Conservation (phyloP, 208 protist genomes). For the Acanthamoeba lenticulata region DNA sequence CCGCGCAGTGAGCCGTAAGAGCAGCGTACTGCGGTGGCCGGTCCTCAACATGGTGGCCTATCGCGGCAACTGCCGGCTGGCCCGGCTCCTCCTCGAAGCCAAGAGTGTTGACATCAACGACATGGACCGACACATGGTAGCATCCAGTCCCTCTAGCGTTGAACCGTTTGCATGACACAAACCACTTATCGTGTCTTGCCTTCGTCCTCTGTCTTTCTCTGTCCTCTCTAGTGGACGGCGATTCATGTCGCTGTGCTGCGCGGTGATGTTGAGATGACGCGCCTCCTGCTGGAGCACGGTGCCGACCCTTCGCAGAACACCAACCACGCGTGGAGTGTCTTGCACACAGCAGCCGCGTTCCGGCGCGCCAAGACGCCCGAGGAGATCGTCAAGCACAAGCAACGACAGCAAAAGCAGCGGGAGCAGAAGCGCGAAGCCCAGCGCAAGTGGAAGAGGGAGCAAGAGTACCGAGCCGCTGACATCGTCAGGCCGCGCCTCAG, state of each 20-base stretch:
- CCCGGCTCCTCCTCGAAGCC: not conserved
- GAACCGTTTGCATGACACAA: not conserved
- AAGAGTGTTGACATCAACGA: not conserved
- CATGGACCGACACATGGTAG: constrained; percentile 52
- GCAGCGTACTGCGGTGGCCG: constrained; percentile 21
- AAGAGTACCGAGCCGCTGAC: not conserved
- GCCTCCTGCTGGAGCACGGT: constrained; percentile 39
- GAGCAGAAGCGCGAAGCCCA: not conserved
- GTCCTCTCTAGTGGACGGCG: constrained; percentile 39
- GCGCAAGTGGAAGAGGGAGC: not conserved
- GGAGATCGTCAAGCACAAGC: not conserved
- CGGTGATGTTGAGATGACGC: constrained; percentile 13
- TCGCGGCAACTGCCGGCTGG: not conserved
- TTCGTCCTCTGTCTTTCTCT: no score
- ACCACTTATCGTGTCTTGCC: not conserved
- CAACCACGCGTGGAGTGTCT: constrained; percentile 47
- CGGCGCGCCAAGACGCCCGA: constrained; percentile 10
- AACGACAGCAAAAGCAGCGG: not conserved
- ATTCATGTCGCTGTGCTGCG: constrained; percentile 32
- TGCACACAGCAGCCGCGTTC: constrained; percentile 6
- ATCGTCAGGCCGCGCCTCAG: not conserved
- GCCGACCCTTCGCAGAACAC: constrained; percentile 46
- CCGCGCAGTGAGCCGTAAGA: not conserved
- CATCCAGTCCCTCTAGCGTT: not conserved
- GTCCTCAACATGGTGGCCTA: not conserved